A percentile compares a stretch with the other conserved stretches of the same genome.
Conservation (phyloP, 2,329 filamentous ascomycete genomes). For the Exophiala viscosa region DNA sequence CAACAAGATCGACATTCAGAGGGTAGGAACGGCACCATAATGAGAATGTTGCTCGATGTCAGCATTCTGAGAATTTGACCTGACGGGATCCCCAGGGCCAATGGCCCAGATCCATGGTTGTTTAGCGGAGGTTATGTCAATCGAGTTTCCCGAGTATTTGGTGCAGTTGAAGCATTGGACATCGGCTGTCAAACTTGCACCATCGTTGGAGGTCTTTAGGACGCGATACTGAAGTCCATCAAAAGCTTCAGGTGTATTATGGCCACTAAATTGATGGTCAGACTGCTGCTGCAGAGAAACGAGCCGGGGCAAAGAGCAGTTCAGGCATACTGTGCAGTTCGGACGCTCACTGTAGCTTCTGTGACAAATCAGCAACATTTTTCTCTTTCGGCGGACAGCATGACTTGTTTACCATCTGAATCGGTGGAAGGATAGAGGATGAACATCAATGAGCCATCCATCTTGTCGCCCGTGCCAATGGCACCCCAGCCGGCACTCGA, state of each 20-base stretch:
- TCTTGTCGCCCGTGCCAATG: slow-evolving; percentile 10
- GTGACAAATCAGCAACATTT: neutral
- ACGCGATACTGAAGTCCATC: neutral
- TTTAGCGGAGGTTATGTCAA: slow-evolving; percentile 3
- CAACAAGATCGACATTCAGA: neutral
- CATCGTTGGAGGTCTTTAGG: neutral
- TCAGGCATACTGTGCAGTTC: slow-evolving; percentile 3
- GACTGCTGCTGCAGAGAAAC: neutral
- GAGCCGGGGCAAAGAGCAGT: neutral
- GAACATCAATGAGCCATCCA: slow-evolving; percentile 18
- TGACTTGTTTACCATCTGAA: neutral
- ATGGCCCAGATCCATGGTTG: slow-evolving; percentile 18
- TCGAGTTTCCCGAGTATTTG: neutral
- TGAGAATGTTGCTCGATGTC: slow-evolving; percentile 15
- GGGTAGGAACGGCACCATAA: slow-evolving; percentile 1
- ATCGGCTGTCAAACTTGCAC: slow-evolving; percentile 4
- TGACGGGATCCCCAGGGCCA: slow-evolving; percentile 5
- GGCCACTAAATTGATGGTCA: slow-evolving; percentile 2
- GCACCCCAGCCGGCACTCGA: slow-evolving; percentile 8
- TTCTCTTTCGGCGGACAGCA: neutral
- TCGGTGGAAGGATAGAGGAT: slow-evolving; percentile 11
- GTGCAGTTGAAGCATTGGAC: slow-evolving; percentile 2
- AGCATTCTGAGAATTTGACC: slow-evolving; percentile 2
- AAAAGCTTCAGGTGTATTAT: slow-evolving; percentile 6
- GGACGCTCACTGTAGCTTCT: slow-evolving; percentile 11